These are phyloP conservation scores for Cocos nucifera DNA, from an alignment of 176 grass and related monocot species.

Conservation along the genomic window DNA sequence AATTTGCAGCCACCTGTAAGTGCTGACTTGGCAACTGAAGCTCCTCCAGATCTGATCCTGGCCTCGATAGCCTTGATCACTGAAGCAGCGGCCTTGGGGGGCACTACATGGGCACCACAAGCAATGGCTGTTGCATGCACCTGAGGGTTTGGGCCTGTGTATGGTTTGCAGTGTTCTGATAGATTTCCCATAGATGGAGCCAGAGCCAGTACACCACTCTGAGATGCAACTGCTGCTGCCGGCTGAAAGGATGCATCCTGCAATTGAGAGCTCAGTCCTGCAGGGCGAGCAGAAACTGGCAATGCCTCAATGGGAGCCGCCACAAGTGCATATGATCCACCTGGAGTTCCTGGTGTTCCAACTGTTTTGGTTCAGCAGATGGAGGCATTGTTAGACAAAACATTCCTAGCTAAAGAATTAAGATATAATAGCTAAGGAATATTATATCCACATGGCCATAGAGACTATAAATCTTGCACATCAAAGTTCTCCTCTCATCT, in stretches of 20 bases:
- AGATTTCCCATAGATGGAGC: constrained; percentile 12
- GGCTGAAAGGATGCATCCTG: not conserved
- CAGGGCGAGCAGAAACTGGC: constrained; percentile 64
- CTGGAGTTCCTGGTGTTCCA: constrained; percentile 8
- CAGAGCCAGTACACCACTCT: constrained; percentile 17
- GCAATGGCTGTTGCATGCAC: constrained; percentile 80
- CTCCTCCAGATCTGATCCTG: constrained; percentile 70
- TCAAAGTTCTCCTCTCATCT: no score
- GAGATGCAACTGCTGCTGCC: no score
- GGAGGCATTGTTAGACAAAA: no score
- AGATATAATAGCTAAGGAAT: no score
- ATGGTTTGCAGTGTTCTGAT: constrained; percentile 28
- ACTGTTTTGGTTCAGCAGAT: constrained; percentile 12
- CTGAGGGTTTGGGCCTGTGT: constrained; percentile 23
- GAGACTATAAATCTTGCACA: no score
- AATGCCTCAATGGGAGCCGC: constrained; percentile 59
- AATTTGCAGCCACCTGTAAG: constrained; percentile 18
- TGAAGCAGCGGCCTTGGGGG: constrained; percentile 42
- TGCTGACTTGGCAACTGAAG: constrained; percentile 40
- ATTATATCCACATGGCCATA: no score
- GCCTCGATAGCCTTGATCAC: constrained; percentile 62
- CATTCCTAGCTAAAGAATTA: no score
- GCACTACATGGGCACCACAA: constrained; percentile 64
- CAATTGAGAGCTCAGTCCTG: constrained; percentile 24
- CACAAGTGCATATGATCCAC: constrained; percentile 9